phyloP scores from a whole-genome alignment of 2,329 filamentous ascomycete species.

The Trichoderma sp. region DNA sequence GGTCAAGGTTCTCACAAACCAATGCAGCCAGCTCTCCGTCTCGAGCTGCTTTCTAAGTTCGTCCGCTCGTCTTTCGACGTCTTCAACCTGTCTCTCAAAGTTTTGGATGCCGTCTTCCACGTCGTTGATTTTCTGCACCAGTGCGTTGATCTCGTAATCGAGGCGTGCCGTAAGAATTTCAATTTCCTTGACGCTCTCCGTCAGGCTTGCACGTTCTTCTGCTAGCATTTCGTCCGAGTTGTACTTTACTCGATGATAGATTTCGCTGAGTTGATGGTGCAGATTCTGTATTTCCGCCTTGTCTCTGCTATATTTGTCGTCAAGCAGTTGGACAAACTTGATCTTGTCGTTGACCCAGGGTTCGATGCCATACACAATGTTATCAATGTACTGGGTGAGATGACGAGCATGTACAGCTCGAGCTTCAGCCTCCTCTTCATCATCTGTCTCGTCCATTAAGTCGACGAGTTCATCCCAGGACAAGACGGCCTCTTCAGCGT shows the following conservation, averaged over 20 bases:
- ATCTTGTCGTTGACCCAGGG: slow-evolving; percentile 64
- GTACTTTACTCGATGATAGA: slow-evolving; percentile 65
- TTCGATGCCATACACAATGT: slow-evolving; percentile 52
- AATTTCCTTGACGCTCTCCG: slow-evolving; percentile 72
- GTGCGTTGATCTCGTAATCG: slow-evolving; percentile 83
- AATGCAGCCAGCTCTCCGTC: slow-evolving; percentile 63
- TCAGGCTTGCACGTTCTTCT: slow-evolving; percentile 66
- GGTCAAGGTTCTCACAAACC: slow-evolving; percentile 61
- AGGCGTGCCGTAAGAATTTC: slow-evolving; percentile 80
- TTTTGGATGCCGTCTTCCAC: slow-evolving; percentile 79
- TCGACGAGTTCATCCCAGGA: slow-evolving; percentile 59
- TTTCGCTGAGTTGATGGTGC: slow-evolving; percentile 68
- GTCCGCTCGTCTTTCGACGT: slow-evolving; percentile 64
- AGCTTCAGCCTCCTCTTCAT: slow-evolving; percentile 32
- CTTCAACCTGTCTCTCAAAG: slow-evolving; percentile 74
- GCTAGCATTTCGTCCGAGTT: slow-evolving; percentile 66
- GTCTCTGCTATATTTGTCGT: slow-evolving; percentile 61
- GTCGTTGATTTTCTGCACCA: slow-evolving; percentile 80
- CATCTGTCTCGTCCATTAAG: slow-evolving; percentile 34
- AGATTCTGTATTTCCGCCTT: slow-evolving; percentile 63
- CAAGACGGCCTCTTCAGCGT: slow-evolving; percentile 72
- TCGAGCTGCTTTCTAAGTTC: slow-evolving; percentile 62
- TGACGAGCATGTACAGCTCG: slow-evolving; percentile 54
- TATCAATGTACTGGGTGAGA: slow-evolving; percentile 52
- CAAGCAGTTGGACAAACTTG: slow-evolving; percentile 54